These are phyloP conservation scores for Beauveria brongniartii DNA, from an alignment of 2,329 filamentous ascomycete species.

Conservation along the genomic window DNA sequence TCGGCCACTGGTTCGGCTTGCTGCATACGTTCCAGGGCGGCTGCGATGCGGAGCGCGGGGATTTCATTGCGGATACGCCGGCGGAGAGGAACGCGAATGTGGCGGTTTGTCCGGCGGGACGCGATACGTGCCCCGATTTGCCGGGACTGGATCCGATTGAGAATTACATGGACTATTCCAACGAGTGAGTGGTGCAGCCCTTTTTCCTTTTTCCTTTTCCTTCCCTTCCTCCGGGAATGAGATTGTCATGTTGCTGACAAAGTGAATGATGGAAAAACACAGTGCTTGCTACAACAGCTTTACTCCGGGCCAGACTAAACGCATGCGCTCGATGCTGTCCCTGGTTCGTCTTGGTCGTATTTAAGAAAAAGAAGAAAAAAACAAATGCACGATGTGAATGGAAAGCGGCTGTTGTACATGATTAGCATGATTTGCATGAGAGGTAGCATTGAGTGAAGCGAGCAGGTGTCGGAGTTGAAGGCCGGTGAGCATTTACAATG, in stretches of 20 bases:
- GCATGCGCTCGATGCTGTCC: not conserved
- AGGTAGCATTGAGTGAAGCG: not conserved
- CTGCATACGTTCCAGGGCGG: slow-evolving; percentile 28
- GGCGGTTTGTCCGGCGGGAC: slow-evolving; percentile 9
- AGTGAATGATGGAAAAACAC: not conserved
- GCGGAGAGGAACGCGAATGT: slow-evolving; percentile 13
- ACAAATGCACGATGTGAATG: not conserved
- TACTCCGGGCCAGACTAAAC: slow-evolving; percentile 27
- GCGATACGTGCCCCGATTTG: slow-evolving; percentile 17
- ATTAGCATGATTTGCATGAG: not conserved
- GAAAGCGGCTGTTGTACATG: not conserved
- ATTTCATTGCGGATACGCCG: slow-evolving; percentile 21
- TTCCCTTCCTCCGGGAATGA: no score
- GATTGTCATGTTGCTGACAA: not conserved
- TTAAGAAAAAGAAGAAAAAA: not conserved
- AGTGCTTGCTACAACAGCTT: slow-evolving; percentile 34
- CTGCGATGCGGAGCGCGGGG: slow-evolving; percentile 18
- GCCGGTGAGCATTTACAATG: not conserved
- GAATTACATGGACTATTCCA: slow-evolving; percentile 22
- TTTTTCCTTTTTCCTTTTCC: no score
- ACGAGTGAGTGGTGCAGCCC: slow-evolving; percentile 14
- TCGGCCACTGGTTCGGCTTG: slow-evolving; percentile 30
- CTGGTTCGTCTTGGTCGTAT: not conserved
- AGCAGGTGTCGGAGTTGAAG: not conserved
- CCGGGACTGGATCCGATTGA: slow-evolving; percentile 18